A percentile compares a stretch with the other conserved stretches of the same genome.
These are phyloP conservation scores for Pyrenochaeta sp. DNA, from an alignment of 2,329 filamentous ascomycete species.

Conservation along the genomic window DNA sequence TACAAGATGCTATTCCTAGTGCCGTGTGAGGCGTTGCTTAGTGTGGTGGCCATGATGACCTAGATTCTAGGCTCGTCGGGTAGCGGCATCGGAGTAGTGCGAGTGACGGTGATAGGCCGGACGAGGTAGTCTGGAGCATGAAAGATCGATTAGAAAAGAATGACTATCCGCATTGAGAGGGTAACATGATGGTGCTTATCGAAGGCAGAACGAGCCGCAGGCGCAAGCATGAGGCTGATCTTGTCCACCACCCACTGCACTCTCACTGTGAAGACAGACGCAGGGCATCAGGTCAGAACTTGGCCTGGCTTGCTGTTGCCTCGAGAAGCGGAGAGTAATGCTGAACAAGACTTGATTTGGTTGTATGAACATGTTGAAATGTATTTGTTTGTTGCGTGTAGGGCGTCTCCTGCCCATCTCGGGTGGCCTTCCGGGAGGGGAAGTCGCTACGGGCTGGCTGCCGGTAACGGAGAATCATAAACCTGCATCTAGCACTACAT, in stretches of 20 bases:
- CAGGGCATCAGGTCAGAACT: too few species aligned
- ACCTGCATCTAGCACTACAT: not conserved
- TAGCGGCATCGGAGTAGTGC: not conserved
- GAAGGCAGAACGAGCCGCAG: too few species aligned
- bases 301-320: too few species aligned
- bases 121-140: not conserved
- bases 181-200: too few species aligned
- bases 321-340: too few species aligned
- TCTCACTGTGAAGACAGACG: too few species aligned
- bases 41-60: conserved; percentile 9
- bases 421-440: not conserved
- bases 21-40: not conserved
- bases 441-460: not conserved
- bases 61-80: conserved; percentile 7
- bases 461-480: not conserved
- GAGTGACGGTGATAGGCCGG: not conserved
- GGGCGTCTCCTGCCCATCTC: not conserved
- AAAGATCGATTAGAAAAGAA: too few species aligned
- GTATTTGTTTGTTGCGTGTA: not conserved
- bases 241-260: not conserved
- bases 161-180: too few species aligned
- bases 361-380: not conserved
- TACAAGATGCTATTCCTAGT: not conserved
- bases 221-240: not conserved
- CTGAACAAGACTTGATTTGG: too few species aligned